Evolutionary conservation across 148 eudicot species (phyloP).

Genomic region (Rhododendron ferrugineum): DNA sequence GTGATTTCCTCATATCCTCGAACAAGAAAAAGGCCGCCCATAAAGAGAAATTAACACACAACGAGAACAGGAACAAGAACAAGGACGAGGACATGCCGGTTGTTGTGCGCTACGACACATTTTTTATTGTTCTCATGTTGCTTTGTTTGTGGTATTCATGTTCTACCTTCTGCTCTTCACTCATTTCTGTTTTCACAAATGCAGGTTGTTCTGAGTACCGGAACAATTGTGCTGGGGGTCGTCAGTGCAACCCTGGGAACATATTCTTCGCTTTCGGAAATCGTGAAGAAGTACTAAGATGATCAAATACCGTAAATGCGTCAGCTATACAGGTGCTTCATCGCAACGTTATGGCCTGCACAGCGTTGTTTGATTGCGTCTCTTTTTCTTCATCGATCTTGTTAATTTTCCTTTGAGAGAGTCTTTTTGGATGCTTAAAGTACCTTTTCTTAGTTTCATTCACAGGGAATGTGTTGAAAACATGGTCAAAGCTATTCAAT

Average conservation of each 20-base stretch:
- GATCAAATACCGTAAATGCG: background rate
- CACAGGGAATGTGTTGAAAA: background rate
- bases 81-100: too few relatives aligned
- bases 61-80: background rate
- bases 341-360: background rate
- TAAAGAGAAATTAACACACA: background rate
- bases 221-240: conserved; percentile 41
- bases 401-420: too few relatives aligned
- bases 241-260: conserved; percentile 53
- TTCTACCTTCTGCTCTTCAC: too few relatives aligned
- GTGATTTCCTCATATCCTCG: background rate
- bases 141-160: background rate
- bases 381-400: background rate
- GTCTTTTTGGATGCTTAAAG: background rate
- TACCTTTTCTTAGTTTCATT: too few relatives aligned
- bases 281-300: conserved; percentile 28
- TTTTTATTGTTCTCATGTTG: background rate
- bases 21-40: background rate
- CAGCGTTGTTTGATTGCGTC: background rate
- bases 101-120: too few relatives aligned
- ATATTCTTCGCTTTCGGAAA: conserved; percentile 40
- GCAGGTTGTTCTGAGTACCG: conserved; percentile 44
- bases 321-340: background rate
- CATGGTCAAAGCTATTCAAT: background rate
- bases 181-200: background rate